Conservation (phyloP, 2,329 filamentous ascomycete species). For the Chlorencoelia australis region DNA sequence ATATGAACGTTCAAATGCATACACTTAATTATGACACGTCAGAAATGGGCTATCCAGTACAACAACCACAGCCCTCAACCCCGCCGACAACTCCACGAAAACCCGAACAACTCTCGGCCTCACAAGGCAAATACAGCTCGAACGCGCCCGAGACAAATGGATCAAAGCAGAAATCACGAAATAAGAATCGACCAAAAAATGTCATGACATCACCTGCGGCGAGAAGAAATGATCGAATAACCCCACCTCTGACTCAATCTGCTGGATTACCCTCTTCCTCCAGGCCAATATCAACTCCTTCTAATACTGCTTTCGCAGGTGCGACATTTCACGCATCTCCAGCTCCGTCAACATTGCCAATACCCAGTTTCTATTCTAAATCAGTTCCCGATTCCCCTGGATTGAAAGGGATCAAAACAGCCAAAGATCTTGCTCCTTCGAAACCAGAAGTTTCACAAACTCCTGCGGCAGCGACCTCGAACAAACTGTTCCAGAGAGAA, state of each 20-base stretch:
- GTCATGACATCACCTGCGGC: conserved; percentile 22
- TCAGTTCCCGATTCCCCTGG: conserved; percentile 56
- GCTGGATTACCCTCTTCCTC: conserved; percentile 26
- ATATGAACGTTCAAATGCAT: conserved; percentile 31
- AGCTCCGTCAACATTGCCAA: conserved; percentile 77
- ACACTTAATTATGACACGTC: conserved; percentile 28
- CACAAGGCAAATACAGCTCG: conserved; percentile 15
- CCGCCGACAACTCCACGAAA: conserved; percentile 27
- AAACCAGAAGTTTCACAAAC: conserved; percentile 29
- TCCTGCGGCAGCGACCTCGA: conserved; percentile 38
- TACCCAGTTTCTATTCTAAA: conserved; percentile 80
- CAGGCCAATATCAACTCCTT: conserved; percentile 33
- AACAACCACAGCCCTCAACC: conserved; percentile 18
- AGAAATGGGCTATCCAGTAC: conserved; percentile 14
- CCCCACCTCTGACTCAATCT: conserved; percentile 22
- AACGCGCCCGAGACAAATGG: conserved; percentile 15
- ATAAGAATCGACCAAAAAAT: conserved; percentile 26
- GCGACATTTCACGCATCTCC: conserved; percentile 93
- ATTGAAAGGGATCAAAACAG: conserved; percentile 33
- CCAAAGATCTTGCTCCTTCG: conserved; percentile 31
- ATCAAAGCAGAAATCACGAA: conserved; percentile 24
- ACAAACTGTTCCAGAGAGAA: conserved; percentile 42
- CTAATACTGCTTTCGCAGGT: conserved; percentile 58
- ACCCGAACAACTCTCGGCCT: conserved; percentile 9
- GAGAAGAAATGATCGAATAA: conserved; percentile 18